Percentiles rank a stretch among this genome's conserved stretches.
phyloP scores from a whole-genome alignment of 148 eudicot species.

The Arctostaphylos glauca region DNA sequence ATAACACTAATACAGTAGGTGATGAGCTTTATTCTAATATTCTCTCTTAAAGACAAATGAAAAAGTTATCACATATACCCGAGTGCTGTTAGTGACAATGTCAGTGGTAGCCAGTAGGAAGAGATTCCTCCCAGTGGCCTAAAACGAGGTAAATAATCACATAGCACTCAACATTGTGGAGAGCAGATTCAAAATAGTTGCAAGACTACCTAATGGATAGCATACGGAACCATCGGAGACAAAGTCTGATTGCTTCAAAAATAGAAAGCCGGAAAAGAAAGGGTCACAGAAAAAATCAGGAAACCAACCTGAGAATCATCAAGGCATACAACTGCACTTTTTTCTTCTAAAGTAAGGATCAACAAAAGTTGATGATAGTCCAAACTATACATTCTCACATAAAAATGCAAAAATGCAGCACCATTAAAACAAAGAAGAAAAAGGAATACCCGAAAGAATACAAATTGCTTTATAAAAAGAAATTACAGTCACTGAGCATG shows the following conservation, averaged over 20 bases:
- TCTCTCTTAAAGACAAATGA: neutral
- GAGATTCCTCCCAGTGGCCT: neutral
- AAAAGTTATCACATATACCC: neutral
- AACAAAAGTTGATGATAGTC: neutral
- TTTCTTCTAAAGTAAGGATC: neutral
- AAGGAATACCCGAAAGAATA: no score
- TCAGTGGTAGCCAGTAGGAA: neutral
- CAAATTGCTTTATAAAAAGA: no score
- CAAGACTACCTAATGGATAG: neutral
- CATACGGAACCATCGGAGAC: neutral
- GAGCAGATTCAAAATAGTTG: neutral
- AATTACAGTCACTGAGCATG: no score
- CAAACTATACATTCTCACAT: neutral
- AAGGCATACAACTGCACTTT: neutral
- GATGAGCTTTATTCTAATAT: neutral
- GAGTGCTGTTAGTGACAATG: neutral
- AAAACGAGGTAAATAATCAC: neutral
- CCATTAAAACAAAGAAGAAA: neutral
- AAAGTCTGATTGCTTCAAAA: neutral
- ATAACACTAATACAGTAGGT: neutral
- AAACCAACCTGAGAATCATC: constrained; percentile 4
- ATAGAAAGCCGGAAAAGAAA: neutral
- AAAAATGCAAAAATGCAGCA: neutral
- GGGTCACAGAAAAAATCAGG: constrained; percentile 1
- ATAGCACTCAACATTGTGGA: neutral